Base-by-base conservation (phyloP, 257 asterid genomes). In the Haberlea rhodopensis region DNA sequence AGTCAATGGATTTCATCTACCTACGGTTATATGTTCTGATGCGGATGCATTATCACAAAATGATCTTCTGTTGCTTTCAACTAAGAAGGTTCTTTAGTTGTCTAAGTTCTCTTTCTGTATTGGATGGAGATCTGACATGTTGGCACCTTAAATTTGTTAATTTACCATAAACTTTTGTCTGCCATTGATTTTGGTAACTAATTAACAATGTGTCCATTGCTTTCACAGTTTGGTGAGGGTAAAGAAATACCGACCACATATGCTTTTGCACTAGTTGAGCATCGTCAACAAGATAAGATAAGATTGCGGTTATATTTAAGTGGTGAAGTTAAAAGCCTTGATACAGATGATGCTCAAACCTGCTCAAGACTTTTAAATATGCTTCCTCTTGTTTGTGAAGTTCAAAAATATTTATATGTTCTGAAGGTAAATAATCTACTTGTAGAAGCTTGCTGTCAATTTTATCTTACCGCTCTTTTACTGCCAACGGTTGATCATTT, bases 231-330 rank as follows among this genome's bases (percentile, higher is more conserved):
- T 67, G 97, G 75, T 57, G 89, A 81, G 62, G 88, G 84, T 60
- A 80, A 83, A 76, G 59, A 49, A 31, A 75, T 84, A 68, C 94
- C 99, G 10, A 73, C 73, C 59, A 76, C 87, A 37, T 90, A 94
- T 80, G 97, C 94, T 8, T 94, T 94, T 87, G 99, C 96, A 5
- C 69, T 90, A 65, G 96, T 90, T 68, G 99, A 94, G 84, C 84
- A 87, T 62, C 96, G 97, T 57, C 96, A 90, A 65, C 82, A 80
- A 2, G 87, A 79, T 59, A 77, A 76, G 62, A 65, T 90, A 54
- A 84, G 83, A 66, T 91, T 90, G 59, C 79, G 97, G 71, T 55
- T 94, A 79, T 78, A 74, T 82, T 78, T 90, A 78, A 75, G 80
- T 19, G 97, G 95, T 76, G 95, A 90, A 76, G 45, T 81, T 66